Evolutionary conservation across 345 rosid species (phyloP).

Genomic region (Bretschneidera sinensis): DNA sequence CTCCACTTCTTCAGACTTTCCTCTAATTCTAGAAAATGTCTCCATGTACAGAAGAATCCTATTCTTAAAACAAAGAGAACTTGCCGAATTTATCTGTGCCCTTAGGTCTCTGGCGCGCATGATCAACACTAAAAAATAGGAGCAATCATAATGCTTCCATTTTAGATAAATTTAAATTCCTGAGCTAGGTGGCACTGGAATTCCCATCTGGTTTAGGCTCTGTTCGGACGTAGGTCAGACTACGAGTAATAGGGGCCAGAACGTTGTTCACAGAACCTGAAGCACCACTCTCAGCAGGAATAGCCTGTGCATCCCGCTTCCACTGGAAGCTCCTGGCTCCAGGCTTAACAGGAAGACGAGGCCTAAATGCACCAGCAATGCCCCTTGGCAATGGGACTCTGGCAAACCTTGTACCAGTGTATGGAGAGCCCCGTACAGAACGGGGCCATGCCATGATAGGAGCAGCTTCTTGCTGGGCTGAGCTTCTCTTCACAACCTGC

Average conservation of each 20-base stretch:
- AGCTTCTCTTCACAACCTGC: conserved; percentile 76
- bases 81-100: background rate
- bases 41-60: conserved; percentile 18
- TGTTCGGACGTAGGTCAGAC: conserved; percentile 71
- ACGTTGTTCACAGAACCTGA: conserved; percentile 27
- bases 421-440: conserved; percentile 37
- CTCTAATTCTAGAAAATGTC: conserved; percentile 3
- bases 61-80: background rate
- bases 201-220: conserved; percentile 48
- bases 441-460: conserved; percentile 64
- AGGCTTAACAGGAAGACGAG: conserved; percentile 49
- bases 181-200: conserved; percentile 23
- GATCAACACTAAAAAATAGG: background rate
- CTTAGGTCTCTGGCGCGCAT: background rate
- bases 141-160: background rate
- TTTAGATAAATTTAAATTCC: too few relatives aligned
- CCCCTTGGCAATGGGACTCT: conserved; percentile 65
- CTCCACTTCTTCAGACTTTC: background rate
- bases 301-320: conserved; percentile 67
- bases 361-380: conserved; percentile 49
- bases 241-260: conserved; percentile 42
- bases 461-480: conserved; percentile 50
- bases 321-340: conserved; percentile 94
- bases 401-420: conserved; percentile 46
- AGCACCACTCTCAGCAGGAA: conserved; percentile 34